Base-by-base conservation (phyloP, 352 stramenopile species). In the Globisporangium iwayamae region DNA sequence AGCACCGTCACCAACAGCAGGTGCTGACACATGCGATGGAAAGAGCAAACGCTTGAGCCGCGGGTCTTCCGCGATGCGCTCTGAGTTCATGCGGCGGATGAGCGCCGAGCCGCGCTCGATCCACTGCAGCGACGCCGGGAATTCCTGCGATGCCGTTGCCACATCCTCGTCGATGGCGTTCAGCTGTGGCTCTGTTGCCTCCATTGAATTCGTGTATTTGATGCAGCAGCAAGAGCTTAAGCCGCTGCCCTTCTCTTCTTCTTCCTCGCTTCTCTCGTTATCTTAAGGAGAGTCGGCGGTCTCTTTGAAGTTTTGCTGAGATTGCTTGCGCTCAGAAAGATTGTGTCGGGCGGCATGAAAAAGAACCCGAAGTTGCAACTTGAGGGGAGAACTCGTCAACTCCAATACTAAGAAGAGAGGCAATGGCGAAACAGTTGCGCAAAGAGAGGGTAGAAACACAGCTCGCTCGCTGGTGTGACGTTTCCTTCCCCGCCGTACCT, bases 1-100 rank as follows among this genome's bases (percentile, higher is more conserved):
- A 45, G 62, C 58, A 14, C 56, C 16, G 66, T 55, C 48, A 69
- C 62, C 4, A 11, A 41, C 3, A 41, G 63, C 71, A n/a, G 66
- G 54, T 20, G 68, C 68, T 53, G 62, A 52, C n/a, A 28, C 25
- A 28, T 68, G 62, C 28, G 74, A 25, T 34, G 67, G 72, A 38
- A 89, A 75, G 43, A 93, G 61, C 48, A 93, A 56, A 0, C 85
- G 79, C 10, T 81, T 79, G 50, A 95, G 72, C 32, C 87, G 85
- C 62, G 84, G 84, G 63, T 95, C 87, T 68, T 94, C 85, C 8
- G 87, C 87, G 46, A 96, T 78, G 41, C 87, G 83, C 71, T 96
- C 87, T 51, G 86, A 93, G 65, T 96, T 96, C 81, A 96, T 96
- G 72, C 87, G 85, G 25, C 87, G 83, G 58, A 96, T 87, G 52